These are phyloP conservation scores for Sporothrix humicola DNA, from an alignment of 2,329 filamentous ascomycete genomes.

Conservation along the genomic window DNA sequence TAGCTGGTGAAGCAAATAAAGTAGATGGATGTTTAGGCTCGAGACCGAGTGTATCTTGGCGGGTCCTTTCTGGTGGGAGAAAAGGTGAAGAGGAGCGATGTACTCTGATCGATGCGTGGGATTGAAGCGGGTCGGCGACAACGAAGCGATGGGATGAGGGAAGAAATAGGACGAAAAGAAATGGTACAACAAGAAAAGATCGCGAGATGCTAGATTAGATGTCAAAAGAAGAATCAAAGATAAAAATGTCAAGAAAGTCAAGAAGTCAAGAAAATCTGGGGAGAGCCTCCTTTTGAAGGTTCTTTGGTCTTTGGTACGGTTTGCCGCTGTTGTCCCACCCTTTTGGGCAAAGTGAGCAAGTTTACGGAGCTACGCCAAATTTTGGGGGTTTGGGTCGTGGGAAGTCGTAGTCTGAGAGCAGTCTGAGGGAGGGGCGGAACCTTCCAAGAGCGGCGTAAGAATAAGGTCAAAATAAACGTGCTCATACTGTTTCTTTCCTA, in stretches of 20 bases:
- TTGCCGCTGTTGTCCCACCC: background rate
- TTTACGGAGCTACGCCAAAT: constrained; percentile 21
- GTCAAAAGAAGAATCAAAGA: background rate
- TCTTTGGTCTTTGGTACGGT: background rate
- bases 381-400: background rate
- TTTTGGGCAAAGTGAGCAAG: constrained; percentile 17
- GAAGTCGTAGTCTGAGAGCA: background rate
- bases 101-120: background rate
- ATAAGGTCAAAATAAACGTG: background rate
- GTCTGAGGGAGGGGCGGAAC: background rate
- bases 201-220: background rate
- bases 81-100: background rate
- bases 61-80: background rate
- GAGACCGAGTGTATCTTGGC: background rate
- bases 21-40: background rate
- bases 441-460: background rate
- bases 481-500: constrained; percentile 2
- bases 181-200: background rate
- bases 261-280: background rate
- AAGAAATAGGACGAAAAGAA: too few relatives aligned
- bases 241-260: background rate
- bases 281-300: background rate
- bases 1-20: background rate
- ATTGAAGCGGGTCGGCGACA: constrained; percentile 12
- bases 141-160: constrained; percentile 13